phyloP scores from a whole-genome alignment of 2,329 filamentous ascomycete genomes.

The Fusarium sp. region DNA sequence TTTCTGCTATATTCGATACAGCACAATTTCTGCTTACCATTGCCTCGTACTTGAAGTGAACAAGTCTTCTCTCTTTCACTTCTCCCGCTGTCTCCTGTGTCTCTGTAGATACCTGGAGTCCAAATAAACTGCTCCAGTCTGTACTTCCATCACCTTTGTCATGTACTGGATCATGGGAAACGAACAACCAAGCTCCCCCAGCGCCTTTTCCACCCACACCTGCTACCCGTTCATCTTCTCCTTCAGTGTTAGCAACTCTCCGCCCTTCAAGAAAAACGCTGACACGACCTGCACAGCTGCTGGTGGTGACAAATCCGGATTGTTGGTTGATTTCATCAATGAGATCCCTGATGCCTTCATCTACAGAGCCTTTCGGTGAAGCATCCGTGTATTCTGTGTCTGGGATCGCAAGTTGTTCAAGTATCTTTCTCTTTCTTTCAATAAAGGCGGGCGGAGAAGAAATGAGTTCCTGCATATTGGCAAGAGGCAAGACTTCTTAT shows the following conservation, averaged over 20 bases:
- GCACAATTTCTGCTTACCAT: conserved; percentile 72
- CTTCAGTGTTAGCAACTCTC: conserved; percentile 48
- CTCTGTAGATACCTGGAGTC: conserved; percentile 39
- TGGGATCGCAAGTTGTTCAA: conserved; percentile 73
- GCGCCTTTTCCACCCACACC: conserved; percentile 85
- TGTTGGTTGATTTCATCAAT: conserved; percentile 80
- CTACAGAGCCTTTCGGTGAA: conserved; percentile 88
- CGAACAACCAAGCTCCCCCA: conserved; percentile 84
- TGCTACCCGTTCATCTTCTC: conserved; percentile 52
- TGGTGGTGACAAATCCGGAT: conserved; percentile 85
- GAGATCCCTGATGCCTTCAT: conserved; percentile 77
- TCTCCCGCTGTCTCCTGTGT: conserved; percentile 27
- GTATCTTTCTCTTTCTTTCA: conserved; percentile 74
- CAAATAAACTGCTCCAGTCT: conserved; percentile 45
- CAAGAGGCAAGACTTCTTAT: conserved; percentile 22
- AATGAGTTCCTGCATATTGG: conserved; percentile 44
- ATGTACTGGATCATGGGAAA: conserved; percentile 78
- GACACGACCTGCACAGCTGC: conserved; percentile 87
- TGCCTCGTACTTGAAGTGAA: conserved; percentile 93
- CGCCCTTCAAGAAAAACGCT: conserved; percentile 87
- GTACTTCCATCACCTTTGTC: conserved; percentile 37
- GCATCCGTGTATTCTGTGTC: conserved; percentile 78
- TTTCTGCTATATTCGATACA: conserved; percentile 32
- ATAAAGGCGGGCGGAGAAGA: conserved; percentile 55
- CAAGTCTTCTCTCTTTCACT: conserved; percentile 55